Evolutionary conservation across 2,329 filamentous ascomycete species (phyloP), one percentile per base, ranked within the genome.

Genomic region (Cyphellophora europaea): DNA sequence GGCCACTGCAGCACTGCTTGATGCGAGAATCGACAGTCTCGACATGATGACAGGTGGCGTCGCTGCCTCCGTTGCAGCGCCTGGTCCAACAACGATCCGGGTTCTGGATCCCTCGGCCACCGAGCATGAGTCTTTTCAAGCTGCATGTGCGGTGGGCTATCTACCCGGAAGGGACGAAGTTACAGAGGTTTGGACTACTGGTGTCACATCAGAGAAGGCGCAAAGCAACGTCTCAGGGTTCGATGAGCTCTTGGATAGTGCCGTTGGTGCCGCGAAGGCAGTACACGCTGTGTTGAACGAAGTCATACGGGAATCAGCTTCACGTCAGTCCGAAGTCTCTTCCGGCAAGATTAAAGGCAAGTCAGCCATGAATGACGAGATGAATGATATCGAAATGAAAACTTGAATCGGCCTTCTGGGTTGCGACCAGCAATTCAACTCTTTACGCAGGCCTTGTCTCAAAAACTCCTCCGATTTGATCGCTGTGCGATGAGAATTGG

Each of bases 1-100:
- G 36, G 86, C 89, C 6, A 88, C 87, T 36, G 89, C 89, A 6
- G 91, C 91, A 11, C 77, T 98, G 53, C 83, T 82, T 3, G 91
- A 98, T 62, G 91, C 91, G 1, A 87, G 87, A 6, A 95, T 98
- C 42, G 91, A 98, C 55, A 95, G 87, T 54, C 79, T 96, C 31
- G 91, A 95, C 62, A 73, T 89, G 19, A 80, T 95, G 12, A 76
- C 82, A 18, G 91, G 88, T 6, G 91, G 91, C 17, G 85, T 96
- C 27, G 87, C 89, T 18, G 89, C 86, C 3, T 59, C 93, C 31
- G 78, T 91, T 11, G 45, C 60, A 52, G 53, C 63, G 13, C 10
- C 6, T 12, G 30, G 30, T 10, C 11, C 15, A 11, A 11, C 16
- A 19, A 19, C 14, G 10, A 64, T 94, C 15, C 27, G 36, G 21